Conservation (phyloP, 169 alveolate species). For the Toxoplasma gondii region DNA sequence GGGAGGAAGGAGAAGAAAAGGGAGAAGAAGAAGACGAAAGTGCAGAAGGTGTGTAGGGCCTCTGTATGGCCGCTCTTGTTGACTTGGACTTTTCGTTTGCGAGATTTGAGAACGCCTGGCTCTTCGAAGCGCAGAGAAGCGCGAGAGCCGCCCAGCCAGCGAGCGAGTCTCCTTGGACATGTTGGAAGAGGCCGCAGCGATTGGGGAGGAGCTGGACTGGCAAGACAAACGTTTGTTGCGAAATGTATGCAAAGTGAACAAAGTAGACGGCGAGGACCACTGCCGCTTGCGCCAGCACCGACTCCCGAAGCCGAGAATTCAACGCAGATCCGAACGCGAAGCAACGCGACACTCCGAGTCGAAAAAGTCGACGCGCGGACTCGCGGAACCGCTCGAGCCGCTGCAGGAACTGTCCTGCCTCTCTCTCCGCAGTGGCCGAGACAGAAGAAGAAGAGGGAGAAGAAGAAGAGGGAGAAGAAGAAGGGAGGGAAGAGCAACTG, state of each 20-base stretch:
- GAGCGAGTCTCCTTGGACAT: constrained; percentile 35
- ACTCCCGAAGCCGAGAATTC: background rate
- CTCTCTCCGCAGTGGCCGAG: background rate
- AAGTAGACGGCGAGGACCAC: background rate
- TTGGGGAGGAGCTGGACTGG: constrained; percentile 21
- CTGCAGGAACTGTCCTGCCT: background rate
- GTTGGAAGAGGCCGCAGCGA: constrained; percentile 26
- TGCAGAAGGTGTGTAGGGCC: too few species aligned
- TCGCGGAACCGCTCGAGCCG: background rate
- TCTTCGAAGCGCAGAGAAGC: background rate
- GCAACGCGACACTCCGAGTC: background rate
- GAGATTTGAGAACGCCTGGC: too few species aligned
- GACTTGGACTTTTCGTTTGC: too few species aligned
- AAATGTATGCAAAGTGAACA: constrained; percentile 8
- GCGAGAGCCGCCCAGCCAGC: constrained; percentile 28
- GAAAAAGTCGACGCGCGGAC: background rate
- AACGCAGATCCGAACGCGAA: background rate
- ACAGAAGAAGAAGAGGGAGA: background rate
- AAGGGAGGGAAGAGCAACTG: background rate
- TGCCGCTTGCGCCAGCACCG: background rate
- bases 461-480: background rate
- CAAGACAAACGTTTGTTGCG: background rate
- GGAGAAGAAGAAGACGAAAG: too few species aligned
- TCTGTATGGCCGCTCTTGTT: too few species aligned
- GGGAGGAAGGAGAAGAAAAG: too few species aligned